Base-by-base conservation (phyloP, 2,329 filamentous ascomycete species). In the Coleophoma cylindrospora region DNA sequence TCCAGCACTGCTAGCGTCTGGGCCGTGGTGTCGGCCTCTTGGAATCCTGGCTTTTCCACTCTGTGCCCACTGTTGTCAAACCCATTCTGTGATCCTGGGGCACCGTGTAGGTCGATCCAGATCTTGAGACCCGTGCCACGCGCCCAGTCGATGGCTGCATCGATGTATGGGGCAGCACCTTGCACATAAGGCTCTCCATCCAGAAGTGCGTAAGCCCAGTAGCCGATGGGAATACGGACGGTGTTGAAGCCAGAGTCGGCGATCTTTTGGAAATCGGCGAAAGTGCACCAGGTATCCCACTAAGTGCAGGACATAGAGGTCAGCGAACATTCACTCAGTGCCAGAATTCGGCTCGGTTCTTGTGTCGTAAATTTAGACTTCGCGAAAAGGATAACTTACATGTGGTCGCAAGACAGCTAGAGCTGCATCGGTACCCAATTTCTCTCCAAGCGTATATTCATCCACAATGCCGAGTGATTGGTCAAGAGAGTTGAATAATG, bases 41-140 rank as follows among this genome's bases (percentile, higher is more conserved):
- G 70, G 70, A 74, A 80, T 4, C 64, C 62, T 53, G 70, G 72
- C 14, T 50, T 70, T 45, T 54, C 57, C 45, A 68, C 69, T 56
- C 68, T 68, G 50, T 77, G 74, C 2, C 81, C 81, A 38, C 75
- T 80, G 63, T 84, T 83, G 63, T 84, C 81, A 60, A 79, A 83
- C 10, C 81, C 80, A 54, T 83, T 83, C 57, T 83, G 80, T 2
- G 72, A 76, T 38, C 74, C 73, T 13, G 76, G 79, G 3, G 74
- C 75, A 34, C 76, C 78, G 60, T 83, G 80, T 7, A 82, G 68
- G 57, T 83, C 80, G 43, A 83, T 75, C 58, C 81, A 68, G n/a
- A 83, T 70, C 61, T 80, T 79, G 36, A 81, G 60, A 1, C 74
- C 74, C 0, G 74, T 66, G 34, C 68, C 67, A 40, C 76, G 62